Evolutionary conservation across 1,139 yeast genomes (phyloP), one percentile per base, ranked within the genome.

Genomic region (Geotrichum bryndzae): DNA sequence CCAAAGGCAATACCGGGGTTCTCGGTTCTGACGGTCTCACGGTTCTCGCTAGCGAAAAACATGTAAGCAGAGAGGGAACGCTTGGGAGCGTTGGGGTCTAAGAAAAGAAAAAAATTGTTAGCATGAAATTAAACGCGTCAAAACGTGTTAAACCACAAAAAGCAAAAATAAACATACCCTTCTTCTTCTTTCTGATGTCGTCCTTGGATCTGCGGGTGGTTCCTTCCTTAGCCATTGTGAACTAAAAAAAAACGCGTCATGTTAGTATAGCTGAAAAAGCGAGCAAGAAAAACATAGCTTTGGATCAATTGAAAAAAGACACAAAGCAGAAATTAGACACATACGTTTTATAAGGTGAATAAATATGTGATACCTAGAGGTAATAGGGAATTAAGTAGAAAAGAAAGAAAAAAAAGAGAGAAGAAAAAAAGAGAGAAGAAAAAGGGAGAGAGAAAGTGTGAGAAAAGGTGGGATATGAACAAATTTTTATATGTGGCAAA

Each of bases 1-100:
- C 97, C 97, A 73, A 92, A 91, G 60, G 92, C 79, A 71, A 90
- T 88, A 76, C 96, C 96, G 69, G 97, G 97, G 84, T 92, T 89
- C 77, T 91, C 97, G 66, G 94, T 86, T 77, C 96, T 84, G 70
- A 94, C 96, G 68, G 85, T 84, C 77, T 92, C 97, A 82, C 98
- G 91, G 84, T 89, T 88, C 74, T 91, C 97, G 75, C 90, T 91
- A 72, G 99, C 98, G 74, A 92, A 94, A 84, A 89, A 92, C 98
- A 94, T 92, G 86, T 94, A 94, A 62, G 98, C 97, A 66, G 97
- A 90, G 75, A 94, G 82, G 50, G 98, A 90, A 79, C 98, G 88
- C 90, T 94, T 94, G 77, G 99, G 99, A 68, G 99, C 99, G 79
- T 92, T 92, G 80, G 98, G 98, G 79, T 94, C 97, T 79, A 27